These are phyloP conservation scores for Plasmopara muralis DNA, from an alignment of 352 stramenopile genomes.

Conservation along the genomic window DNA sequence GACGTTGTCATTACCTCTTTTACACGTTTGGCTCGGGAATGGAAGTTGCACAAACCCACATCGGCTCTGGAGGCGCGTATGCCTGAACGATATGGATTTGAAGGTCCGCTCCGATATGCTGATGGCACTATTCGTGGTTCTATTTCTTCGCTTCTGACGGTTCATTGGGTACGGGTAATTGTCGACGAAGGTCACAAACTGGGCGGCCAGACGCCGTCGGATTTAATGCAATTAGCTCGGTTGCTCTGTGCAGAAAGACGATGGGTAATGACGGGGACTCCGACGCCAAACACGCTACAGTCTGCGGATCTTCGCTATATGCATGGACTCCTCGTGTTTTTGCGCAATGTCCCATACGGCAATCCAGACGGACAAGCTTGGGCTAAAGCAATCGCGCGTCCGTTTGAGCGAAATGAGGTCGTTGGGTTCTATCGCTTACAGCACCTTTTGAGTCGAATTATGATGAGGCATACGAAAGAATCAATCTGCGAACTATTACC, in stretches of 20 bases:
- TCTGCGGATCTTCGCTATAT: slow-evolving; percentile 85
- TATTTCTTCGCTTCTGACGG: slow-evolving; percentile 48
- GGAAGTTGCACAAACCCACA: slow-evolving; percentile 50
- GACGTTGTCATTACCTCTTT: slow-evolving; percentile 79
- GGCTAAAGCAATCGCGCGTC: slow-evolving; percentile 65
- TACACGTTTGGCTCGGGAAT: slow-evolving; percentile 48
- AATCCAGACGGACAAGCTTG: slow-evolving; percentile 61
- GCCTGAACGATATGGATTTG: slow-evolving; percentile 66
- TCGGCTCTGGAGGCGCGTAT: slow-evolving; percentile 55
- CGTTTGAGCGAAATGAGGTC: slow-evolving; percentile 56
- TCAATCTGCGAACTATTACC: slow-evolving; percentile 74
- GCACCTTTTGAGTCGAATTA: slow-evolving; percentile 84
- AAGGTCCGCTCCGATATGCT: slow-evolving; percentile 43
- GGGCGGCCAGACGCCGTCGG: slow-evolving; percentile 49
- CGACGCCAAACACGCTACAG: slow-evolving; percentile 86
- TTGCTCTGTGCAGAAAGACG: slow-evolving; percentile 76
- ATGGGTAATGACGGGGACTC: slow-evolving; percentile 98
- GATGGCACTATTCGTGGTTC: slow-evolving; percentile 49
- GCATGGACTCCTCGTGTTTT: slow-evolving; percentile 86
- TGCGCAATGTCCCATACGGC: slow-evolving; percentile 86
- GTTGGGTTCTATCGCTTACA: slow-evolving; percentile 69
- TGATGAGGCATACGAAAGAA: slow-evolving; percentile 93
- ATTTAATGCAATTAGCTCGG: slow-evolving; percentile 79
- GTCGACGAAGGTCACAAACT: slow-evolving; percentile 96
- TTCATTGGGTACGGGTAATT: slow-evolving; percentile 88